Conservation (phyloP, 768 basidiomycete species). For the Trametes cingulata region DNA sequence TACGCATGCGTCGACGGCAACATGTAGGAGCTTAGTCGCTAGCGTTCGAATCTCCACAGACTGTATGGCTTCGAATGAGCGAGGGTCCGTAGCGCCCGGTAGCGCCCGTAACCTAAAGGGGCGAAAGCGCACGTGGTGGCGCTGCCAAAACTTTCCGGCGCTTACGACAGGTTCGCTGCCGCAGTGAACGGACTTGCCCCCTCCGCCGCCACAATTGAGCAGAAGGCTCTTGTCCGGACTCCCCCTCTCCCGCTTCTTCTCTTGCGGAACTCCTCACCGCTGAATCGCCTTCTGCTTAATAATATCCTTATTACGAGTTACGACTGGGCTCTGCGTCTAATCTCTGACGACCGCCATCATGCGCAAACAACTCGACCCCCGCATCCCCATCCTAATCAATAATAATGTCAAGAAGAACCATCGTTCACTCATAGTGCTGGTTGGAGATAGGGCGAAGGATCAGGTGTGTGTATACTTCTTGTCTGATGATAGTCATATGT, state of each 20-base stretch:
- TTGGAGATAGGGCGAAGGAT: conserved; percentile 91
- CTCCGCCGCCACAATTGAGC: not conserved
- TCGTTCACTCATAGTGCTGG: conserved; percentile 92
- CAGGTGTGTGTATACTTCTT: conserved; percentile 55
- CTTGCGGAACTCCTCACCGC: not conserved
- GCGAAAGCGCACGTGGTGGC: not conserved
- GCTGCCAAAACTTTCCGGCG: conserved; percentile 3
- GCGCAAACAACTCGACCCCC: conserved; percentile 89
- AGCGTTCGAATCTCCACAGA: too few relatives aligned
- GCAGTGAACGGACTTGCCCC: not conserved
- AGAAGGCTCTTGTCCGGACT: not conserved
- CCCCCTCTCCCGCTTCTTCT: not conserved
- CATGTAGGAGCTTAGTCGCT: too few relatives aligned
- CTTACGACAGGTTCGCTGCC: not conserved
- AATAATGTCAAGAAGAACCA: conserved; percentile 95
- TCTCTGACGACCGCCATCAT: conserved; percentile 48
- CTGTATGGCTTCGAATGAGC: too few relatives aligned
- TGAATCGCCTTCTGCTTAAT: not conserved
- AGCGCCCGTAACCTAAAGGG: too few relatives aligned
- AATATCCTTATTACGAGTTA: not conserved
- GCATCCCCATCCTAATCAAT: conserved; percentile 88
- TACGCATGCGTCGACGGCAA: too few relatives aligned
- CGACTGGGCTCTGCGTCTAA: not conserved
- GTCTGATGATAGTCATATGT: not conserved
- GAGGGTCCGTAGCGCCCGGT: too few relatives aligned